Conservation (phyloP, 176 grass and related monocot genomes). For the Cenchrus americanus region DNA sequence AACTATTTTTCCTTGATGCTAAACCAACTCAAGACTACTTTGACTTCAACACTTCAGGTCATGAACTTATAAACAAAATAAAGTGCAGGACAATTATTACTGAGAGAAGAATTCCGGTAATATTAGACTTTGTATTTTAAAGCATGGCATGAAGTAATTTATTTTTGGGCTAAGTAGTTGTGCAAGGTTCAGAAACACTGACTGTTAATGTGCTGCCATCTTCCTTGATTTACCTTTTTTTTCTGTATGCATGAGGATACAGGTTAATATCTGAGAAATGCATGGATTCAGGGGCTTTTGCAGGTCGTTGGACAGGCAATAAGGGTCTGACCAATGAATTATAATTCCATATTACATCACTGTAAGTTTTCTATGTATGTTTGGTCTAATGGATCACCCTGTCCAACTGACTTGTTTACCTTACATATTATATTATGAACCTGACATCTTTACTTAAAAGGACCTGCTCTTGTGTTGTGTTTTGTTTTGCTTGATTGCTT, state of each 20-base stretch:
- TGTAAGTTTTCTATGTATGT: not conserved
- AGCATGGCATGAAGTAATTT: not conserved
- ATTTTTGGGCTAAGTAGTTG: not conserved
- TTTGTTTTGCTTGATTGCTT: constrained; percentile 16
- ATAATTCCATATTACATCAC: not conserved
- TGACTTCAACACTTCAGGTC: not conserved
- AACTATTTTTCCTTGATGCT: not conserved
- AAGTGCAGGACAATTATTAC: not conserved
- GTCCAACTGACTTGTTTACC: not conserved
- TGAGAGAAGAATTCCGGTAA: not conserved
- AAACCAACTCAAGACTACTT: not conserved
- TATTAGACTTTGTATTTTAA: not conserved
- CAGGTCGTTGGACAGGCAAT: not conserved
- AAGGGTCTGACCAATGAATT: not conserved
- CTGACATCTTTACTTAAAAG: constrained; percentile 5
- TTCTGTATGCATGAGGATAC: constrained; percentile 6
- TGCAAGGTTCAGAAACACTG: not conserved
- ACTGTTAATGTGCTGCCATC: not conserved
- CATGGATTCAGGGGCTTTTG: not conserved
- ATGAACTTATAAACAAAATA: not conserved
- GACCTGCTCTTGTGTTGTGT: not conserved
- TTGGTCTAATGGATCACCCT: not conserved
- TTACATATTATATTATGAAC: constrained; percentile 18
- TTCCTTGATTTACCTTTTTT: not conserved
- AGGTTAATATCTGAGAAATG: not conserved